Conservation (phyloP, 176 grass and related monocot species). For the Musa beccarii region DNA sequence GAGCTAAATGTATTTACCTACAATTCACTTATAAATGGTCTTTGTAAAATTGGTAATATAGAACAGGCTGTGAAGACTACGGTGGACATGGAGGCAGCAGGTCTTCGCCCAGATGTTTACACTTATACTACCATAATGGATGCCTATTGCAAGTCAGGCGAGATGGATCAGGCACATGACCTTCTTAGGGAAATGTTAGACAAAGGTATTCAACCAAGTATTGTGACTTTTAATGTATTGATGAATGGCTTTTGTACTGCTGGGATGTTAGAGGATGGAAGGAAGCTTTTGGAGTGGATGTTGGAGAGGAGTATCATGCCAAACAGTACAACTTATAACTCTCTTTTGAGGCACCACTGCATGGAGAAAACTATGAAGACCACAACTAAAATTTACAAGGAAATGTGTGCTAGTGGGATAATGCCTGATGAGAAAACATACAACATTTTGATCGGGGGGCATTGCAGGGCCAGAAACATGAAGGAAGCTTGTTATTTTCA, state of each 20-base stretch:
- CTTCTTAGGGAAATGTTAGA: slow-evolving; percentile 79
- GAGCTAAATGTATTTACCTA: slow-evolving; percentile 68
- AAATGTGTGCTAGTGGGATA: slow-evolving; percentile 47
- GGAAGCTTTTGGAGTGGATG: slow-evolving; percentile 79
- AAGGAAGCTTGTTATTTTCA: slow-evolving; percentile 85
- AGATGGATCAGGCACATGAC: slow-evolving; percentile 61
- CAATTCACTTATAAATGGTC: slow-evolving; percentile 87
- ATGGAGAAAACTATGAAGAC: slow-evolving; percentile 77
- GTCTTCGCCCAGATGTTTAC: slow-evolving; percentile 60
- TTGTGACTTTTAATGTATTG: slow-evolving; percentile 92
- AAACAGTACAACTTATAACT: slow-evolving; percentile 68
- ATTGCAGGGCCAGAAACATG: slow-evolving; percentile 83
- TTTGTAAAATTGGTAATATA: slow-evolving; percentile 81
- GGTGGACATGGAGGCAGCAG: slow-evolving; percentile 60
- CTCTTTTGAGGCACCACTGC: slow-evolving; percentile 76
- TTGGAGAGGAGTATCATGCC: slow-evolving; percentile 51
- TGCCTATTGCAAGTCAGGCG: slow-evolving; percentile 57
- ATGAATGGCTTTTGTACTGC: slow-evolving; percentile 90
- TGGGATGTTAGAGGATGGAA: slow-evolving; percentile 71
- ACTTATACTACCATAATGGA: slow-evolving; percentile 94
- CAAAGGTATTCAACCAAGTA: slow-evolving; percentile 79
- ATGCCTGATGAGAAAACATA: slow-evolving; percentile 72
- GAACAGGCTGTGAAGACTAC: slow-evolving; percentile 72
- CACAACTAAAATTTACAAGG: slow-evolving; percentile 62
- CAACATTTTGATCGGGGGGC: slow-evolving; percentile 85